Evolutionary conservation across 2,329 filamentous ascomycete species (phyloP), one percentile per base, ranked within the genome.

Genomic region (Tolypocladium cylindrosporum): DNA sequence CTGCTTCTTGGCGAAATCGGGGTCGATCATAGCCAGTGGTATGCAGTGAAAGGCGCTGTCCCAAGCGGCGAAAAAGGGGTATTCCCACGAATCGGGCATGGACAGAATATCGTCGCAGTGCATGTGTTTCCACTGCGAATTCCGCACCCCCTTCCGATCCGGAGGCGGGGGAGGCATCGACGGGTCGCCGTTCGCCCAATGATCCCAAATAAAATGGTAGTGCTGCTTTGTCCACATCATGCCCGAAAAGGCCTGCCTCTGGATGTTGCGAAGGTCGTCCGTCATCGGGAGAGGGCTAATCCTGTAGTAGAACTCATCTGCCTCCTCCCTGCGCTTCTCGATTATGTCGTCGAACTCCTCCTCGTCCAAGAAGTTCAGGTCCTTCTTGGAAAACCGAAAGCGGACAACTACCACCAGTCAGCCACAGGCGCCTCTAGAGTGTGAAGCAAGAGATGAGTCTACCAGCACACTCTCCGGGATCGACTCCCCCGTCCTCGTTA

Each of bases 151-250:
- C 71, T 94, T 96, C 57, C 93, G 83, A 43, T 83, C 81, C 1
- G 88, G 79, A 1, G 93, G 93, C 34, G 94, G 94, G 39, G 93
- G 89, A 50, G 92, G 91, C 78, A 92, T 90, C 54, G 81, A 82
- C 13, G 92, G 92, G 69, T 97, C 93, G 56, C 93, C 93, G 62
- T 96, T 96, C 34, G 92, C 91, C 93, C 93, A 97, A 70, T 97
- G 89, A 63, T 97, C 92, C 91, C 91, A 97, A 66, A 97, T 85
- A 72, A 97, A 97, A 69, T 95, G 85, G 72, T 97, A 97, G 74
- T 91, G 90, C 72, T 97, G 93, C 73, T 97, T 97, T 62, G 89
- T 95, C 93, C 93, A 97, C 81, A 97, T 88, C 93, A 97, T 97
- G 57, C 94, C 93, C 0, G 92, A 87, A 64, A 97, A 89, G 4